Conservation (phyloP, 495 filamentous ascomycete species). For the Durotheca rogersii region DNA sequence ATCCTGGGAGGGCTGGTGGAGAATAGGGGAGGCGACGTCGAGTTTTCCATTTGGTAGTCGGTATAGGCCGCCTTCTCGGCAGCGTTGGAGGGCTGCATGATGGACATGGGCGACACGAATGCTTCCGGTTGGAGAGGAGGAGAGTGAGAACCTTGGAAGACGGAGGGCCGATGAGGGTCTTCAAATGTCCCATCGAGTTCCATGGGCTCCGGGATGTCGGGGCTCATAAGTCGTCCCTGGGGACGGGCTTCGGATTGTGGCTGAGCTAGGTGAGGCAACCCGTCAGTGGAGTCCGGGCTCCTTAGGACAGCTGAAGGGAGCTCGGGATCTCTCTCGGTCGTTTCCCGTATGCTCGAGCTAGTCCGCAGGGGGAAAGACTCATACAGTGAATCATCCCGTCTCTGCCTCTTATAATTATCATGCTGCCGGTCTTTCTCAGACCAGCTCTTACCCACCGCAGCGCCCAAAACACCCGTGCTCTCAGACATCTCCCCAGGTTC, state of each 20-base stretch:
- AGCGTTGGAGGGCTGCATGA: slow-evolving; percentile 48
- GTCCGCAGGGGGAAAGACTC: slow-evolving; percentile 25
- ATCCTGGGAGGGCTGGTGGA: slow-evolving; percentile 26
- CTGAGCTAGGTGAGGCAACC: slow-evolving; percentile 37
- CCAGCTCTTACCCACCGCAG: not conserved
- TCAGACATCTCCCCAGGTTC: slow-evolving; percentile 34
- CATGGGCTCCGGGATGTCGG: slow-evolving; percentile 38
- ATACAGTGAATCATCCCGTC: slow-evolving; percentile 29
- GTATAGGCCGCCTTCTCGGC: slow-evolving; percentile 46
- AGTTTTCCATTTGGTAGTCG: slow-evolving; percentile 43
- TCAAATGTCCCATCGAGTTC: slow-evolving; percentile 25
- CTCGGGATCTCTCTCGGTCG: slow-evolving; percentile 32
- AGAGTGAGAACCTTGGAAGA: slow-evolving; percentile 30
- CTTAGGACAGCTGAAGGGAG: slow-evolving; percentile 33
- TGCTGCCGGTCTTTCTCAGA: slow-evolving; percentile 21
- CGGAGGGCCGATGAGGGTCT: slow-evolving; percentile 19
- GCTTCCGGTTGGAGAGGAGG: slow-evolving; percentile 33
- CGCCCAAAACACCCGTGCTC: slow-evolving; percentile 1
- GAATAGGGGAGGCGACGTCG: slow-evolving; percentile 33
- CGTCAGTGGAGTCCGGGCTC: slow-evolving; percentile 28
- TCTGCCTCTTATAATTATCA: slow-evolving; percentile 25
- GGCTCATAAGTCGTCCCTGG: slow-evolving; percentile 37
- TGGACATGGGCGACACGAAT: slow-evolving; percentile 44
- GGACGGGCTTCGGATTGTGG: slow-evolving; percentile 32
- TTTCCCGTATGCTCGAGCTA: slow-evolving; percentile 31